phyloP scores from a whole-genome alignment of 108 stramenopile species.

The Chaetoceros tenuissimus region DNA sequence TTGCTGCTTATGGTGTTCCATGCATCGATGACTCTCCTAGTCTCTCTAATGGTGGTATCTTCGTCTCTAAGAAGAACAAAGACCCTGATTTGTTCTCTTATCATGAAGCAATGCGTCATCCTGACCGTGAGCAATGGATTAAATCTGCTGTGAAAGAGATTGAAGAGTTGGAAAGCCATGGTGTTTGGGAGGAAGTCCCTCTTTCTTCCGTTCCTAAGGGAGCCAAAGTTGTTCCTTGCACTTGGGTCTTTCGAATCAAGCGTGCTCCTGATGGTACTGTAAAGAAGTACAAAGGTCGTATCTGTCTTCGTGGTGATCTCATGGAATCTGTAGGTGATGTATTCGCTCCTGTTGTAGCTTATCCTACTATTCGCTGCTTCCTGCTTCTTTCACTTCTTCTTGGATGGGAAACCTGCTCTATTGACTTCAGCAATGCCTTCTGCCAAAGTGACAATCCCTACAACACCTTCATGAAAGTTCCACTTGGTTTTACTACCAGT shows the following conservation, averaged over 20 bases:
- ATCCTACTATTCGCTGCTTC: not conserved
- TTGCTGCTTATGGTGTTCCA: not conserved
- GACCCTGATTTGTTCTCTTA: constrained; percentile 4
- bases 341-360: not conserved
- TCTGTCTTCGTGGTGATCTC: constrained; percentile 7
- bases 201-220: not conserved
- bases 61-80: not conserved
- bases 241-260: constrained; percentile 12
- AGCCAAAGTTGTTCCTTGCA: not conserved
- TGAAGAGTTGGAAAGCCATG: not conserved
- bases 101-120: not conserved
- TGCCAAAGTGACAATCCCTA: constrained; percentile 4
- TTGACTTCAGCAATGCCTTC: constrained; percentile 8
- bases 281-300: constrained; percentile 13
- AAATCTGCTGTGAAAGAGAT: not conserved
- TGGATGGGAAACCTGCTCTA: not conserved
- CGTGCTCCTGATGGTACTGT: constrained; percentile 10
- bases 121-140: not conserved
- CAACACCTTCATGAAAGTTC: constrained; percentile 5
- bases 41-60: not conserved
- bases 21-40: not conserved
- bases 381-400: not conserved
- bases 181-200: constrained; percentile 1
- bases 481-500: not conserved
- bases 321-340: constrained; percentile 6